Percentiles rank a stretch among this genome's conserved stretches.
These are phyloP conservation scores for Bothriochloa decipiens DNA, from an alignment of 176 grass and related monocot species.

Conservation along the genomic window DNA sequence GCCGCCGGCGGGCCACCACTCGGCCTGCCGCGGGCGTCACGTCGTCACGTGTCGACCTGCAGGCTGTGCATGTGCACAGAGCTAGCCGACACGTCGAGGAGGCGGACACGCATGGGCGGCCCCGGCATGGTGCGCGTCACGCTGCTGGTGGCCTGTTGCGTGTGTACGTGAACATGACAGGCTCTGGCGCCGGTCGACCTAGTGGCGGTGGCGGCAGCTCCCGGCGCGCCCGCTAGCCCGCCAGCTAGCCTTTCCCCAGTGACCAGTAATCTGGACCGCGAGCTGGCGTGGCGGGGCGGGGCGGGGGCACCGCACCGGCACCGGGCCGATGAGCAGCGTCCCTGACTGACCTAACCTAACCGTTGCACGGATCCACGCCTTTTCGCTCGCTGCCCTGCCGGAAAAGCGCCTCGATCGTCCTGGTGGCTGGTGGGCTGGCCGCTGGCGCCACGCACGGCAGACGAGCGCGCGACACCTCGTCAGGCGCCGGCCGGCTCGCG, in stretches of 20 bases:
- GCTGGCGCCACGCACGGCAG: no score
- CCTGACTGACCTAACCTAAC: neutral
- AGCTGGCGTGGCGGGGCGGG: neutral
- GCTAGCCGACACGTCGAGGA: neutral
- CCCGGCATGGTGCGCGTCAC: neutral
- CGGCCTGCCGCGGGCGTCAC: neutral
- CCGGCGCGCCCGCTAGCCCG: no score
- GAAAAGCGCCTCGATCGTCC: neutral
- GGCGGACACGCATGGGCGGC: neutral
- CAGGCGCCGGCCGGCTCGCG: slow-evolving; percentile 14
- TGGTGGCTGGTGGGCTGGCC: no score
- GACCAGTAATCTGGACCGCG: neutral
- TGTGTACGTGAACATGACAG: neutral
- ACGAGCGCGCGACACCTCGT: neutral
- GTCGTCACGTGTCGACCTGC: neutral
- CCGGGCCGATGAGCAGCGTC: no score
- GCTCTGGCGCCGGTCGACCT: neutral
- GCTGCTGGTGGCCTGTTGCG: neutral
- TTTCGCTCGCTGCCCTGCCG: neutral
- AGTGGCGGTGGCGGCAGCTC: neutral
- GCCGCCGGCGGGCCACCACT: no score
- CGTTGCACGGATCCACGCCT: neutral
- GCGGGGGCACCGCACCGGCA: no score
- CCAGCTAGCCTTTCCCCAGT: neutral
- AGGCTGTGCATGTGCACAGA: no score